Conservation (phyloP, 805 yeast species). For the Myxozyma vanderwaltii region DNA sequence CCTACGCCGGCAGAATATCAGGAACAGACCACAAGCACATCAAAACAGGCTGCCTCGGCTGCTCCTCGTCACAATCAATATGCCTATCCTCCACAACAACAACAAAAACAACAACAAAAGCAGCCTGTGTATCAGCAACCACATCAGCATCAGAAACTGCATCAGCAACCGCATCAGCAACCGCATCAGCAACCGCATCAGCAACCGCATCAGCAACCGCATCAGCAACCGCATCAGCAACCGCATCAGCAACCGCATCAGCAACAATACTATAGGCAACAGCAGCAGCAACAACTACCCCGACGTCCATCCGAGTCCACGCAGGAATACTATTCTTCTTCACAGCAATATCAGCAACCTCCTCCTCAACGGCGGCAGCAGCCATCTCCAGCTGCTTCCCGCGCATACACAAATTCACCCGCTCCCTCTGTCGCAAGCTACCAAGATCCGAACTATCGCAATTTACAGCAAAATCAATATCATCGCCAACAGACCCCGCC, state of each 20-base stretch:
- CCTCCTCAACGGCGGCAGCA: neutral
- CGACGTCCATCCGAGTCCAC: too few relatives aligned
- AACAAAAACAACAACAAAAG: slow-evolving; percentile 2
- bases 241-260: neutral
- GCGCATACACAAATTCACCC: neutral
- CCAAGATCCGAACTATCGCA: slow-evolving; percentile 16
- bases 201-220: slow-evolving; percentile 7
- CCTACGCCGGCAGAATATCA: slow-evolving; percentile 28
- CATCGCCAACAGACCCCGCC: neutral
- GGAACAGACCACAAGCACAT: slow-evolving; percentile 7
- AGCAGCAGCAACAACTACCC: too few relatives aligned
- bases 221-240: slow-evolving; percentile 4
- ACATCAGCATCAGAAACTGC: neutral
- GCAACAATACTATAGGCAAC: slow-evolving; percentile 10
- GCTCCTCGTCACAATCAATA: neutral
- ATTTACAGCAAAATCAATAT: too few relatives aligned
- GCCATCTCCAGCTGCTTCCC: neutral
- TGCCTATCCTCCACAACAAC: slow-evolving; percentile 3
- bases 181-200: slow-evolving; percentile 12
- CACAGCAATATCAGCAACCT: slow-evolving; percentile 2
- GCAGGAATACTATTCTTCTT: slow-evolving; percentile 7
- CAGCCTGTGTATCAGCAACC: slow-evolving; percentile 4
- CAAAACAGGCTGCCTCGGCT: slow-evolving; percentile 5
- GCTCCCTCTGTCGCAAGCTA: neutral
- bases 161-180: slow-evolving; percentile 1